Base-by-base conservation (phyloP, 202 grass and related monocot genomes). In the Carex arenaria region DNA sequence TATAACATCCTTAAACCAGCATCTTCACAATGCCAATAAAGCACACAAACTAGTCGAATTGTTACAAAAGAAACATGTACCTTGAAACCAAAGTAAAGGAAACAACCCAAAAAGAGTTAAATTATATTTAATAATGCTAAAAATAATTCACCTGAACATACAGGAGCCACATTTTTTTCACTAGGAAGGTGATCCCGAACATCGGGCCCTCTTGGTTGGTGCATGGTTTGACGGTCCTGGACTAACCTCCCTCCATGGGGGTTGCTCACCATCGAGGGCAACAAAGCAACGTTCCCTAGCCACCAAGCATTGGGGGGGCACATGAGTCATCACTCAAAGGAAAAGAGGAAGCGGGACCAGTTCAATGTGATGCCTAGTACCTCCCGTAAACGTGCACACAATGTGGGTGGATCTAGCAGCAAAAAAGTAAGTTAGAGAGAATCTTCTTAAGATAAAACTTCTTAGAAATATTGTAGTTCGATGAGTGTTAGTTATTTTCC, bases 291-390 rank as follows among this genome's bases (percentile, higher is more conserved):
- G 10, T 82, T 82, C 19, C 11, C 3, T 22, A 67, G 30, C 7
- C 53, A 61, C 15, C 80, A 82, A 68, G 80, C 34, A 63, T 59
- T 64, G 2, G 80, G 80, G 3, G 36, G 61, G 7, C 80, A 82
- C 40, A 82, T 30, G 36, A 67, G 80, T 30, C 52, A 38, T 36
- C 80, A 82, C 61, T 28, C 61, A 3, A 82, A 82, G n/a, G 14
- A 28, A 30, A 82, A 42, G 12, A 43, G 14, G 32, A 82, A 13
- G 22, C 10, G 18, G n/a, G 18, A 45, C 9, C 43, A 22, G 7
- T 20, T 61, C n/a, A 61, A 61, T 23, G 7, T 23, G 59, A 61
- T 61, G 7, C 59, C 59, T 61, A 61, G n/a, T 61, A 61, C 59
- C 2, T 10, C 59, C 59, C 59, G 7, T 61, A 19, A 5, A 61